Percentiles rank a stretch among this genome's conserved stretches.
Conservation (phyloP, 1,284 basidiomycete genomes). For the Ustilago loliicola region DNA sequence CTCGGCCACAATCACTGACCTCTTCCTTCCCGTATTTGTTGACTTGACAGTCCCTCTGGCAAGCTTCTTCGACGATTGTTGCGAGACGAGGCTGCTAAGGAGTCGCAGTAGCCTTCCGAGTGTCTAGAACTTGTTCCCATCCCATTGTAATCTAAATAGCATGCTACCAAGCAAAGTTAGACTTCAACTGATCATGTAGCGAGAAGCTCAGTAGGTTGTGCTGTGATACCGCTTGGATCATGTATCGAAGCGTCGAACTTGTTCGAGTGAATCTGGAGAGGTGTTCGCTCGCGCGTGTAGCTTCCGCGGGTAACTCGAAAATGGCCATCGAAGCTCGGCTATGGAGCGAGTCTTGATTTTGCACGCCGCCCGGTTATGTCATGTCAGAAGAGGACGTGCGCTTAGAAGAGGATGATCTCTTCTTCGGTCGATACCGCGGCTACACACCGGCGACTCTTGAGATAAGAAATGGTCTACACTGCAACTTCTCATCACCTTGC, state of each 20-base stretch:
- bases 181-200: background rate
- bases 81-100: slow-evolving; percentile 53
- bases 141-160: background rate
- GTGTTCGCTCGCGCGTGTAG: background rate
- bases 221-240: background rate
- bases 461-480: background rate
- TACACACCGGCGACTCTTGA: slow-evolving; percentile 7
- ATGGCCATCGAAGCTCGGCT: slow-evolving; percentile 1
- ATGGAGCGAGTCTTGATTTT: slow-evolving; percentile 5
- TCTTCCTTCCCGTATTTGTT: background rate
- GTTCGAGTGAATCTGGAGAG: background rate
- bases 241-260: background rate
- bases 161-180: background rate
- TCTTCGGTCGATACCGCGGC: slow-evolving; percentile 11
- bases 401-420: background rate
- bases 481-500: too few species aligned
- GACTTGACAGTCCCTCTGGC: slow-evolving; percentile 51
- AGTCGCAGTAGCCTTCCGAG: slow-evolving; percentile 23
- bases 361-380: background rate
- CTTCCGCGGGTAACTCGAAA: slow-evolving; percentile 6
- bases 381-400: background rate
- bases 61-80: slow-evolving; percentile 67
- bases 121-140: background rate
- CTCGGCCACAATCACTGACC: slow-evolving; percentile 8
- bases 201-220: background rate